These are phyloP conservation scores for Daldinia bambusicola DNA, from an alignment of 495 filamentous ascomycete genomes.

Conservation along the genomic window DNA sequence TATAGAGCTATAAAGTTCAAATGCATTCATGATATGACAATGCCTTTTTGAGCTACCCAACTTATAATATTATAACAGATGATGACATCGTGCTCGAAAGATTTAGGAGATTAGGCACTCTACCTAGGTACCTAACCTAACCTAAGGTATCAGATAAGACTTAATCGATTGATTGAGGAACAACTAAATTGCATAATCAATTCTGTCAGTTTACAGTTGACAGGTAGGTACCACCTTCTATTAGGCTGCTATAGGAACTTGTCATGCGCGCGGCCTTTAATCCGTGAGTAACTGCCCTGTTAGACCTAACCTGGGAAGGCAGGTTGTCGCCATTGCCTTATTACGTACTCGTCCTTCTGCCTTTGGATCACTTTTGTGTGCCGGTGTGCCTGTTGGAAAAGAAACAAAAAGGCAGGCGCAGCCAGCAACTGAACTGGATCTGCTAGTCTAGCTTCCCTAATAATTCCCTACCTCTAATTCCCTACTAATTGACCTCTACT, in stretches of 20 bases:
- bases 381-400: background rate
- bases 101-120: no score
- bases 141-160: background rate
- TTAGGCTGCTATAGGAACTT: conserved; percentile 2
- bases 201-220: background rate
- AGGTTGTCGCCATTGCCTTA: conserved; percentile 7
- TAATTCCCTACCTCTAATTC: background rate
- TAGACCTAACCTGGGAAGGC: no score
- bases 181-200: background rate
- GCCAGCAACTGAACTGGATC: background rate
- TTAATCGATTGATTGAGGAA: background rate
- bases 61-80: no score
- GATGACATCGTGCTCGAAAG: no score
- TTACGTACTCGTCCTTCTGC: conserved; percentile 39
- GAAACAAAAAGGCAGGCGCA: conserved; percentile 3
- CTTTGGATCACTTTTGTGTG: background rate
- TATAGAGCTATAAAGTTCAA: no score
- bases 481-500: background rate
- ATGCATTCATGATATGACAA: no score
- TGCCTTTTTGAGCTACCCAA: no score
- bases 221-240: background rate
- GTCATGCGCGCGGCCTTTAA: conserved; percentile 1
- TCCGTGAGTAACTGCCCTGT: background rate
- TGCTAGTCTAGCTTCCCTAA: background rate
- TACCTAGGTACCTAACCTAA: background rate